phyloP scores from a whole-genome alignment of 345 rosid species.

The Brassica incana region DNA sequence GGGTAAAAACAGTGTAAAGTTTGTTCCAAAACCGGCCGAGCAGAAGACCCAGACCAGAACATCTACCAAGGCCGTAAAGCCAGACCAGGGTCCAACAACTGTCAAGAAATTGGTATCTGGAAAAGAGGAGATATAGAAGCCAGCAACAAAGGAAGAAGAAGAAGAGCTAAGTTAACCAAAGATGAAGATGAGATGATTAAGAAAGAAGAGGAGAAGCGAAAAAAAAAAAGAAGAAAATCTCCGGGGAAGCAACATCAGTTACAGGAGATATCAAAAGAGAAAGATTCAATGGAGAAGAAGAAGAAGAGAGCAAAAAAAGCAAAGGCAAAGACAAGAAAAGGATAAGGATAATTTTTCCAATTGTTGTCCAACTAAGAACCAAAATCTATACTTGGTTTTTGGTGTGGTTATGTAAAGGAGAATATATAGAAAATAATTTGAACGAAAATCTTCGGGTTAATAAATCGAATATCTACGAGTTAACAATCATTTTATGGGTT shows the following conservation, averaged over 20 bases:
- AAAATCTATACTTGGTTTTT: no score
- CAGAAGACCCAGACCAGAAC: constrained; percentile 47
- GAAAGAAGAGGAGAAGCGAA: constrained; percentile 64
- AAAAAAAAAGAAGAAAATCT: constrained; percentile 46
- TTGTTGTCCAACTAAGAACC: no score
- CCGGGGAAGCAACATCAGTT: constrained; percentile 55
- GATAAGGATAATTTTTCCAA: no score
- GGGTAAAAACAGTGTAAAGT: constrained; percentile 35
- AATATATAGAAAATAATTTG: no score
- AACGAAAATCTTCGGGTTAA: no score
- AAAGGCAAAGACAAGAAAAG: no score
- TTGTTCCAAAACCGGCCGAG: constrained; percentile 38
- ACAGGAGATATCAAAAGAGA: constrained; percentile 75
- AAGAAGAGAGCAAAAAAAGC: no score
- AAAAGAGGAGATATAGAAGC: constrained; percentile 40
- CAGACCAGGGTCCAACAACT: constrained; percentile 34
- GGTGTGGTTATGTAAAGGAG: no score
- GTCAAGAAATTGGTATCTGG: constrained; percentile 38
- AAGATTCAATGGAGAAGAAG: constrained; percentile 56
- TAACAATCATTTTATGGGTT: no score
- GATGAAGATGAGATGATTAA: constrained; percentile 66
- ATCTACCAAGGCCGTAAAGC: constrained; percentile 42
- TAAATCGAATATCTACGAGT: no score
- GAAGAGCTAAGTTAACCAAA: constrained; percentile 53
- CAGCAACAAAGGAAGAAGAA: constrained; percentile 37